A percentile compares a stretch with the other conserved stretches of the same genome.
phyloP scores from a whole-genome alignment of 2,329 filamentous ascomycete species.

The Talaromyces sp. region DNA sequence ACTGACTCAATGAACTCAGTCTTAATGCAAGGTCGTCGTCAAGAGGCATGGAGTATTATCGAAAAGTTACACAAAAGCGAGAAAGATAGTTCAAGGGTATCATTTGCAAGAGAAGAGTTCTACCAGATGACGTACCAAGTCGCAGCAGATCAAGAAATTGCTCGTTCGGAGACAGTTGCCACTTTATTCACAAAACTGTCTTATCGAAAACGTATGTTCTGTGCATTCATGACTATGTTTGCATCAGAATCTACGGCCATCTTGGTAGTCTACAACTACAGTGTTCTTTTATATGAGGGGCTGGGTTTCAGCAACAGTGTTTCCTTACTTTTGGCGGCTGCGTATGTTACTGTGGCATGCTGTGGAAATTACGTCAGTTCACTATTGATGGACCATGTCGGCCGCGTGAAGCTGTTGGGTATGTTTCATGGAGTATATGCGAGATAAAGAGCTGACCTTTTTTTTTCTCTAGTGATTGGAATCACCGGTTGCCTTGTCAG shows the following conservation, averaged over 20 bases:
- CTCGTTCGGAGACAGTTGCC: neutral
- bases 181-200: neutral
- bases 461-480: neutral
- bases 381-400: neutral
- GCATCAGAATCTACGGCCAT: neutral
- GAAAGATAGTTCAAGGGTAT: conserved; percentile 15
- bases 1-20: neutral
- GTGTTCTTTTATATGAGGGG: conserved; percentile 1
- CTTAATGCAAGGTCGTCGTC: neutral
- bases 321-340: conserved; percentile 1
- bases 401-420: conserved; percentile 1
- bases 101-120: conserved; percentile 20
- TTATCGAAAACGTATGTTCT: conserved; percentile 1
- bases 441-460: neutral
- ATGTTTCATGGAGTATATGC: neutral
- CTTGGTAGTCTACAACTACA: conserved; percentile 2
- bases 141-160: conserved; percentile 12
- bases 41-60: conserved; percentile 13
- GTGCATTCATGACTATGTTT: conserved; percentile 1
- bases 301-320: neutral
- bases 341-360: neutral
- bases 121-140: conserved; percentile 23
- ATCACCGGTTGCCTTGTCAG: neutral
- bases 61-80: conserved; percentile 15
- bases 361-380: conserved; percentile 1